These are phyloP conservation scores for Coffea canephora DNA, from an alignment of 257 asterid species.

Conservation along the genomic window DNA sequence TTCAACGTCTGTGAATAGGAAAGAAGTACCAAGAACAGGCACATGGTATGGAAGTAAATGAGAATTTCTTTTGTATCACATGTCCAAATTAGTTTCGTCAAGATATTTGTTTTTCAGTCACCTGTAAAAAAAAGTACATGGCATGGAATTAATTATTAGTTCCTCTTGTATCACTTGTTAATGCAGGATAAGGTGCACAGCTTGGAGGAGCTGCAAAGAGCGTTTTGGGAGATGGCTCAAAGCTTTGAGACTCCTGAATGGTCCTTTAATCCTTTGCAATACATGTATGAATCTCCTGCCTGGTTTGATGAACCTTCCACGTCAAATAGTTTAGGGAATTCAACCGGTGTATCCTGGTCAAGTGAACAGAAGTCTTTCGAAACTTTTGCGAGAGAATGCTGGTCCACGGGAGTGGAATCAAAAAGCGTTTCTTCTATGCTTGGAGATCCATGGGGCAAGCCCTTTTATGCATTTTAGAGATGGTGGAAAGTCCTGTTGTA, in stretches of 20 bases:
- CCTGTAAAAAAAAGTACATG: too few species aligned
- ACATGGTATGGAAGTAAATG: neutral
- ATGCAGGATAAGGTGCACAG: slow-evolving; percentile 56
- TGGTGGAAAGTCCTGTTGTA: neutral
- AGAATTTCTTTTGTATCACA: neutral
- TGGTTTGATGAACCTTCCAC: slow-evolving; percentile 29
- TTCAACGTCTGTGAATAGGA: neutral
- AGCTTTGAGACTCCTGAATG: slow-evolving; percentile 43
- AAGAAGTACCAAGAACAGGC: too few species aligned
- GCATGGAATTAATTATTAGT: too few species aligned
- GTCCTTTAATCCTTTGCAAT: slow-evolving; percentile 24
- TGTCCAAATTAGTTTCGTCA: too few species aligned
- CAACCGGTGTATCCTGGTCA: slow-evolving; percentile 12
- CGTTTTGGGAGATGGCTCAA: slow-evolving; percentile 78
- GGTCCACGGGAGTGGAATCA: slow-evolving; percentile 10
- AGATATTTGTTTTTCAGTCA: too few species aligned
- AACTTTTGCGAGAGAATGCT: slow-evolving; percentile 1
- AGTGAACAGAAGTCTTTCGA: neutral
- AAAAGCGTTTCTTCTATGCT: neutral
- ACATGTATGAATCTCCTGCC: slow-evolving; percentile 15
- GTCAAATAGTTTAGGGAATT: slow-evolving; percentile 7
- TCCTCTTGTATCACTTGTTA: neutral
- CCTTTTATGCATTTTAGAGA: slow-evolving; percentile 27
- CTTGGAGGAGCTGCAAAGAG: slow-evolving; percentile 56
- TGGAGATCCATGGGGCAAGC: slow-evolving; percentile 15